phyloP scores from a whole-genome alignment of 306 rosid genomes.

The Clitoria ternatea region DNA sequence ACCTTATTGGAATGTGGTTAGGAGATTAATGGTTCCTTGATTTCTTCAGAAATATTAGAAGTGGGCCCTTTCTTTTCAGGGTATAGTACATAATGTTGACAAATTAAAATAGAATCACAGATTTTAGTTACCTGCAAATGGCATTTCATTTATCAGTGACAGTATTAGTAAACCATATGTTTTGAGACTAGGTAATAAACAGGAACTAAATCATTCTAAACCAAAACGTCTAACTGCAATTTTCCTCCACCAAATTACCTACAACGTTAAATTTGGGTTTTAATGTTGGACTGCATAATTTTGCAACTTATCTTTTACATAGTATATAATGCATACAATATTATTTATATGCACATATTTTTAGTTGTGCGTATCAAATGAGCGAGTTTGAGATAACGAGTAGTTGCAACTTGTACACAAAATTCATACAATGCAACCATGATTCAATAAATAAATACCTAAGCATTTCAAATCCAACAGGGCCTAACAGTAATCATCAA shows the following conservation, averaged over 20 bases:
- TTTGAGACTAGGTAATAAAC: no score
- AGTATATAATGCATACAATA: no score
- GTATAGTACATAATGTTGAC: conserved; percentile 68
- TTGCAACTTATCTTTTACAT: not conserved
- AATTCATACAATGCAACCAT: not conserved
- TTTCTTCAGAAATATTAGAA: conserved; percentile 25
- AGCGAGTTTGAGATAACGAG: not conserved
- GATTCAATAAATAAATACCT: not conserved
- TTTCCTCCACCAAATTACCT: no score
- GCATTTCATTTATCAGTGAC: not conserved
- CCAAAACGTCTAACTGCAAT: not conserved
- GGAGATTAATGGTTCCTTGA: conserved; percentile 33
- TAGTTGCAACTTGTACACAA: not conserved
- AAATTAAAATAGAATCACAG: conserved; percentile 66
- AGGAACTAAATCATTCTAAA: not conserved
- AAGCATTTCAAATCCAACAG: not conserved
- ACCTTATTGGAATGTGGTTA: not conserved
- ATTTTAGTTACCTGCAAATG: conserved; percentile 59
- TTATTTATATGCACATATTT: not conserved
- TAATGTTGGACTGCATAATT: not conserved
- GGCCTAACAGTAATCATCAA: not conserved
- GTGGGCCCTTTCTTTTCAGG: conserved; percentile 27
- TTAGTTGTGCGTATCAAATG: no score
- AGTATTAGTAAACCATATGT: not conserved
- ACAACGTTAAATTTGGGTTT: not conserved